These are phyloP conservation scores for Schizophyllum amplum DNA, from an alignment of 1,284 basidiomycete species.

Conservation along the genomic window DNA sequence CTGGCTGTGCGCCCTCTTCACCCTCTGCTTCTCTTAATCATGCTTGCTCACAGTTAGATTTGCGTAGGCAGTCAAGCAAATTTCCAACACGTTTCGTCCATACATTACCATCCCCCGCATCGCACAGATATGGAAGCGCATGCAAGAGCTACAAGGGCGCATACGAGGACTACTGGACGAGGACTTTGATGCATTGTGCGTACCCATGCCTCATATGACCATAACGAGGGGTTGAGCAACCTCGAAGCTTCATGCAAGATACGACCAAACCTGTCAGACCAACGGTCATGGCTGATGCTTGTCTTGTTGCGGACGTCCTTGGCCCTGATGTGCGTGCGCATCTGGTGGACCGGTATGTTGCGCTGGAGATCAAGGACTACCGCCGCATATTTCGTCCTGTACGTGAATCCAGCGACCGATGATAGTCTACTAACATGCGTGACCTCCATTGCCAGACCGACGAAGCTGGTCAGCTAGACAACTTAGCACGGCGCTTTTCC, in stretches of 20 bases:
- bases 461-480: constrained; percentile 95
- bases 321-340: constrained; percentile 75
- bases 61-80: constrained; percentile 76
- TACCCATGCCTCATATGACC: constrained; percentile 9
- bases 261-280: constrained; percentile 60
- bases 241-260: constrained; percentile 69
- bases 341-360: constrained; percentile 85
- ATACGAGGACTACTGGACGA: constrained; percentile 72
- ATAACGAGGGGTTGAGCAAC: constrained; percentile 3
- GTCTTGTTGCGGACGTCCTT: constrained; percentile 78
- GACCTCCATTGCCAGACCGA: constrained; percentile 37
- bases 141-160: constrained; percentile 73
- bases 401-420: too few species aligned
- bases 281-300: constrained; percentile 66
- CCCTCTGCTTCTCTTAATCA: background rate
- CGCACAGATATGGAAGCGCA: constrained; percentile 66
- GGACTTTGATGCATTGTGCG: constrained; percentile 89
- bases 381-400: constrained; percentile 84
- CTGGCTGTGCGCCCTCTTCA: constrained; percentile 46
- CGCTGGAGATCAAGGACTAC: constrained; percentile 92
- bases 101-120: constrained; percentile 72
- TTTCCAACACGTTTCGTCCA: constrained; percentile 70
- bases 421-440: background rate
- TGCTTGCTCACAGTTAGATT: constrained; percentile 7
- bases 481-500: constrained; percentile 86